phyloP scores from a whole-genome alignment of 1,139 yeast genomes.

The Suhomyces coccinellae region DNA sequence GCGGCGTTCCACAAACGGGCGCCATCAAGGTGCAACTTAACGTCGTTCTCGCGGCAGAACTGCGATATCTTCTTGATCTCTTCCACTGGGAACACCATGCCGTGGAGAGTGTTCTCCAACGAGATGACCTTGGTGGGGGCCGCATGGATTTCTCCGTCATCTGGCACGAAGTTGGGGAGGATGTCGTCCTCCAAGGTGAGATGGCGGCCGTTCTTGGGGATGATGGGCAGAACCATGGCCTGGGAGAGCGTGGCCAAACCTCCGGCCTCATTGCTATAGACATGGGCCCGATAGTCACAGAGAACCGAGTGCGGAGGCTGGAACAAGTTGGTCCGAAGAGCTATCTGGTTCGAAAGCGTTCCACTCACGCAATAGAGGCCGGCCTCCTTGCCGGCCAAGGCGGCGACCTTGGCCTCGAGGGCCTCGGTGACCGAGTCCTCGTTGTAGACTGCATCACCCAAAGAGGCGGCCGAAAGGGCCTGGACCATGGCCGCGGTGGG shows the following conservation, averaged over 20 bases:
- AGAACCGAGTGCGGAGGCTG: constrained; percentile 88
- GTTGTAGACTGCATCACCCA: constrained; percentile 85
- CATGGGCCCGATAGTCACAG: constrained; percentile 86
- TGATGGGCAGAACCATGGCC: constrained; percentile 87
- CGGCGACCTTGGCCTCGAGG: constrained; percentile 66
- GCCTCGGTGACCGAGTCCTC: constrained; percentile 74
- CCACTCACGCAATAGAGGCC: constrained; percentile 88
- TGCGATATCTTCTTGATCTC: constrained; percentile 72
- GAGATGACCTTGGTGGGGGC: constrained; percentile 88
- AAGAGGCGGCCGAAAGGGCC: constrained; percentile 47
- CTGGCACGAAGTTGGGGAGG: constrained; percentile 61
- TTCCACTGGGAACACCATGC: constrained; percentile 76
- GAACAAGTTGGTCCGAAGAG: constrained; percentile 68
- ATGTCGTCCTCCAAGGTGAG: constrained; percentile 77
- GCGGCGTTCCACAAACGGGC: constrained; percentile 95
- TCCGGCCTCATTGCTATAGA: constrained; percentile 83
- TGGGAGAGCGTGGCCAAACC: constrained; percentile 88
- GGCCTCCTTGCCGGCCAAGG: constrained; percentile 77
- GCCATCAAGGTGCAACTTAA: constrained; percentile 85
- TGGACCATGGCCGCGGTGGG: constrained; percentile 44
- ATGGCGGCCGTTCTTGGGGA: constrained; percentile 71
- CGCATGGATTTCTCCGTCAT: constrained; percentile 80
- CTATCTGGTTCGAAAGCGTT: constrained; percentile 88
- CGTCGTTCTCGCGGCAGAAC: constrained; percentile 65
- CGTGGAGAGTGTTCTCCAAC: constrained; percentile 86